A percentile compares a stretch with the other conserved stretches of the same genome.
These are phyloP conservation scores for Cladosporium sp. DNA, from an alignment of 2,329 filamentous ascomycete species.

Conservation along the genomic window DNA sequence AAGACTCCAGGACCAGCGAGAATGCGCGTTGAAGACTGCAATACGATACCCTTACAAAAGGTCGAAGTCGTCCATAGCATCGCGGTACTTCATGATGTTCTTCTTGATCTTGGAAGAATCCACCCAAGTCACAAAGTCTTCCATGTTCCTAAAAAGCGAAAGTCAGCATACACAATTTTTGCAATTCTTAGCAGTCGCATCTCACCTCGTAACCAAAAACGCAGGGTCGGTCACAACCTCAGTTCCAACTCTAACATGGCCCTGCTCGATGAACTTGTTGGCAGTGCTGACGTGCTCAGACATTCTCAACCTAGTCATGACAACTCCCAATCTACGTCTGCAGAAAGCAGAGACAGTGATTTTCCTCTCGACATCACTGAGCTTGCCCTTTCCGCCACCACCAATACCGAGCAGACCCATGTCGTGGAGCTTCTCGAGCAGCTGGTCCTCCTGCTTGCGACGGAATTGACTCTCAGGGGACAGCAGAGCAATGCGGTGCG, in stretches of 20 bases:
- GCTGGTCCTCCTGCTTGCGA: conserved; percentile 78
- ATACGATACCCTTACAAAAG: conserved; percentile 56
- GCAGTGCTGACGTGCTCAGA: conserved; percentile 80
- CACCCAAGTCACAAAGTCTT: conserved; percentile 96
- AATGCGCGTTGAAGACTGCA: neutral
- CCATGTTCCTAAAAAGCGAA: conserved; percentile 63
- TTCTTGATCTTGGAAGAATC: conserved; percentile 96
- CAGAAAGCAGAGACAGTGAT: conserved; percentile 89
- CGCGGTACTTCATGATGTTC: conserved; percentile 90
- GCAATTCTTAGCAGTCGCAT: neutral
- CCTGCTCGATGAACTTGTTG: conserved; percentile 87
- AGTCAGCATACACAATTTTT: conserved; percentile 15
- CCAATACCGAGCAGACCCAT: conserved; percentile 81
- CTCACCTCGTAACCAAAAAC: conserved; percentile 71
- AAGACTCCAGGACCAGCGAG: neutral
- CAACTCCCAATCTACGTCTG: conserved; percentile 76
- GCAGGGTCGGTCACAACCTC: conserved; percentile 88
- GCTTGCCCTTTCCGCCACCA: conserved; percentile 61
- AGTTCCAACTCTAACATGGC: conserved; percentile 86
- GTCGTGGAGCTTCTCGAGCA: conserved; percentile 88
- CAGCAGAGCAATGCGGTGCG: conserved; percentile 81
- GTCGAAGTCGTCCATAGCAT: conserved; percentile 95
- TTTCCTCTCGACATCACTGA: conserved; percentile 74
- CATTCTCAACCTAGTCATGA: conserved; percentile 91
- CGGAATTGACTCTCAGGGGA: conserved; percentile 76